Percentiles rank a stretch among this genome's conserved stretches.
Evolutionary conservation across 2,329 filamentous ascomycete species (phyloP).

Genomic region (Byssothecium circinans): DNA sequence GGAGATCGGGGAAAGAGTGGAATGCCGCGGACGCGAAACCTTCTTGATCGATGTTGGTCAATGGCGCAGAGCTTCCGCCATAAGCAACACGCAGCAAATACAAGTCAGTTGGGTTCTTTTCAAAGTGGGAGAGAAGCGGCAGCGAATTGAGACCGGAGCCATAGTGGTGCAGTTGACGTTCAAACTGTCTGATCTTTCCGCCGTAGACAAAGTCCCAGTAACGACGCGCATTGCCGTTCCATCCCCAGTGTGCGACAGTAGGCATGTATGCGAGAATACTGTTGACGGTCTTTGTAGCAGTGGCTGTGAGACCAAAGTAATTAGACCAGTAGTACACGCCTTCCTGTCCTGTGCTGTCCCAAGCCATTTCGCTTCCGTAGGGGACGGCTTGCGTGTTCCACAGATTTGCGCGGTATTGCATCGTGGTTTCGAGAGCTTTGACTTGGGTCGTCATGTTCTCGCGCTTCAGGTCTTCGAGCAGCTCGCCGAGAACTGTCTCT

Average conservation of each 20-base stretch:
- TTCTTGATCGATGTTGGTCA: constrained; percentile 58
- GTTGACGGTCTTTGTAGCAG: constrained; percentile 56
- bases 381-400: constrained; percentile 59
- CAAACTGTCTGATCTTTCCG: constrained; percentile 46
- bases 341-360: constrained; percentile 65
- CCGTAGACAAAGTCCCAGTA: constrained; percentile 63
- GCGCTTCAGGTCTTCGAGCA: constrained; percentile 54
- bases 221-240: constrained; percentile 62
- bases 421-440: constrained; percentile 46
- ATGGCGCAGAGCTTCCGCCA: constrained; percentile 55
- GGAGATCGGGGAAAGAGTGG: constrained; percentile 59
- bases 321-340: constrained; percentile 63
- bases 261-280: constrained; percentile 61
- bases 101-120: constrained; percentile 48
- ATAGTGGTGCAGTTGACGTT: constrained; percentile 62
- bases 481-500: constrained; percentile 59
- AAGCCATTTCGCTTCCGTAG: constrained; percentile 64
- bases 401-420: constrained; percentile 52
- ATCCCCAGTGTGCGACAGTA: constrained; percentile 63
- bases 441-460: constrained; percentile 51
- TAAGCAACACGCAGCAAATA: constrained; percentile 59
- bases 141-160: constrained; percentile 61
- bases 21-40: constrained; percentile 60
- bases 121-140: constrained; percentile 57
- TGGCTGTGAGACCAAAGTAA: constrained; percentile 54